These are phyloP conservation scores for Botrytis tulipae DNA, from an alignment of 2,329 filamentous ascomycete genomes.

Conservation along the genomic window DNA sequence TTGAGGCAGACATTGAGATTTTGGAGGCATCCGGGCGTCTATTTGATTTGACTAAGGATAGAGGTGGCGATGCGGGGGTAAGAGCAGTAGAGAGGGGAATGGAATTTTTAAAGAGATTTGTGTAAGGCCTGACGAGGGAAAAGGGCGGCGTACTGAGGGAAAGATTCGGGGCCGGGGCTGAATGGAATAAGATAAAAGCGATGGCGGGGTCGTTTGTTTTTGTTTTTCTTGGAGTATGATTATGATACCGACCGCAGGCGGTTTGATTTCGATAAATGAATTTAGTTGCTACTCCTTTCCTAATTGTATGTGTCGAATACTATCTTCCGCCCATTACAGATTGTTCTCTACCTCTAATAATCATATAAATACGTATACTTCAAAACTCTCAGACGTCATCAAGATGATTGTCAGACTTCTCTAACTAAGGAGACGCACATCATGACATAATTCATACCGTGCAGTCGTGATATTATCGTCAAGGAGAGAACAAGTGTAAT, in stretches of 20 bases:
- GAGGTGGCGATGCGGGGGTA: not conserved
- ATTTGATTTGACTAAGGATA: constrained; percentile 18
- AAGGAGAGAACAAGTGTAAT: not conserved
- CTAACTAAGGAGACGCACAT: not conserved
- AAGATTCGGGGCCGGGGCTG: not conserved
- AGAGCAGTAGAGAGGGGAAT: constrained; percentile 5
- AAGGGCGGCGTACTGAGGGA: not conserved
- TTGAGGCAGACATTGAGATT: constrained; percentile 16
- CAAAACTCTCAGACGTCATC: not conserved
- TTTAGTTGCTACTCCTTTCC: not conserved
- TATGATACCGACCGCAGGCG: not conserved
- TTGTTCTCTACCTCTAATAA: not conserved
- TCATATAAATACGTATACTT: not conserved
- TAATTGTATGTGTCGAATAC: not conserved
- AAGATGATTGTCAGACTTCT: not conserved
- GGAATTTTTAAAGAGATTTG: constrained; percentile 2
- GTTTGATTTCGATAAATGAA: not conserved
- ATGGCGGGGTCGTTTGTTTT: not conserved
- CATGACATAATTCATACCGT: not conserved
- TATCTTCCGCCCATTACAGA: not conserved
- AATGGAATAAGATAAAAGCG: not conserved
- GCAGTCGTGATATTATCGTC: not conserved
- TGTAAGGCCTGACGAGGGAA: not conserved
- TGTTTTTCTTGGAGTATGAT: not conserved
- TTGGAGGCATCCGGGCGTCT: constrained; percentile 10